A percentile compares a stretch with the other conserved stretches of the same genome.
Evolutionary conservation across 805 yeast genomes (phyloP).

Genomic region (Grigorovia humatica): DNA sequence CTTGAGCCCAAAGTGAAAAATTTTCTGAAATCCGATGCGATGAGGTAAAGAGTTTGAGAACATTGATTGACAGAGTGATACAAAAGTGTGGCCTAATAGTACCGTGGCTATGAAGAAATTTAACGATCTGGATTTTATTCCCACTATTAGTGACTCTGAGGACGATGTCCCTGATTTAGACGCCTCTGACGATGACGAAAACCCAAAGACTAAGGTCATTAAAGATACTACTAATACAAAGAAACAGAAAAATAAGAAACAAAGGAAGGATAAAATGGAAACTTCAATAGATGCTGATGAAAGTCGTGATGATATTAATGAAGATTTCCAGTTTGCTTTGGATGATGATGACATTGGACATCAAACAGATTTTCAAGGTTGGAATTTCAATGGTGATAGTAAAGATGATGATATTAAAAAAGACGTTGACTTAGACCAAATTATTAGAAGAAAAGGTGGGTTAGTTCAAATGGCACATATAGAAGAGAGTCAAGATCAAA

Average conservation of each 20-base stretch:
- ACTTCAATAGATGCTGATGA: slow-evolving; percentile 30
- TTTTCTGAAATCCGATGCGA: slow-evolving; percentile 6
- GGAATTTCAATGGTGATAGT: slow-evolving; percentile 61
- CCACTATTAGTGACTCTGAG: slow-evolving; percentile 71
- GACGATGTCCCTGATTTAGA: slow-evolving; percentile 51
- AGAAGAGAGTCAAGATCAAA: slow-evolving; percentile 30
- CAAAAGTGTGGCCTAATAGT: background rate
- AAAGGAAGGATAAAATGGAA: slow-evolving; percentile 11
- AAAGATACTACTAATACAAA: slow-evolving; percentile 17
- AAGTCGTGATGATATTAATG: slow-evolving; percentile 51
- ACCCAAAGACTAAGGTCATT: slow-evolving; percentile 6
- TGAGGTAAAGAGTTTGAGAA: slow-evolving; percentile 13
- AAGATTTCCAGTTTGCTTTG: slow-evolving; percentile 59
- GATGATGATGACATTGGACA: slow-evolving; percentile 35
- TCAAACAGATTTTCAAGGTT: slow-evolving; percentile 50
- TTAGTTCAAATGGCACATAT: slow-evolving; percentile 44
- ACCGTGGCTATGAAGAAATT: slow-evolving; percentile 11
- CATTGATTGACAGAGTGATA: background rate
- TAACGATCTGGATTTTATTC: slow-evolving; percentile 38
- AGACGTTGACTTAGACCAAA: slow-evolving; percentile 80
- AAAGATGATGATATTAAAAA: slow-evolving; percentile 26
- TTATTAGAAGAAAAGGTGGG: slow-evolving; percentile 81
- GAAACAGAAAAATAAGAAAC: slow-evolving; percentile 18
- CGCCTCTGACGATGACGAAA: slow-evolving; percentile 37
- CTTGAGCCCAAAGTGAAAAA: background rate